Evolutionary conservation across 176 grass and related monocot species (phyloP).

Genomic region (Cenchrus purpureus): DNA sequence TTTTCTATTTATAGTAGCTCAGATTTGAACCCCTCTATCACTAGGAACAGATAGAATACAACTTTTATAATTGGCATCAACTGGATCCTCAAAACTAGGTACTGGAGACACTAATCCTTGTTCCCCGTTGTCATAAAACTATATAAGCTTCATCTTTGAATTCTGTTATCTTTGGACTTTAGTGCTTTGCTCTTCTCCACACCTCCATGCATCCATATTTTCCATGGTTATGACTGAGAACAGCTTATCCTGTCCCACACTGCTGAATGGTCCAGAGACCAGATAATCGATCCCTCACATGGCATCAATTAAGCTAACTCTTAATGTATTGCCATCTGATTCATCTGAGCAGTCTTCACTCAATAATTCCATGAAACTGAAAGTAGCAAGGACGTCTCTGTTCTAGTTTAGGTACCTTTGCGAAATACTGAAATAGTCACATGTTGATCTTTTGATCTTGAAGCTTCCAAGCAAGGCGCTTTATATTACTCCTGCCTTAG

Average conservation of each 20-base stretch:
- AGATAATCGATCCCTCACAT: neutral
- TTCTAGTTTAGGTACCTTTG: slow-evolving; percentile 23
- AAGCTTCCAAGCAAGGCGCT: neutral
- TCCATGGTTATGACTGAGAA: neutral
- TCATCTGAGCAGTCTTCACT: neutral
- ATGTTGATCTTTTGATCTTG: neutral
- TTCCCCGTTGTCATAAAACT: neutral
- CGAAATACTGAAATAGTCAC: neutral
- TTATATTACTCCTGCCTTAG: neutral
- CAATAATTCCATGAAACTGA: slow-evolving; percentile 1
- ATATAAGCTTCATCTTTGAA: neutral
- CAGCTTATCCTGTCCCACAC: neutral
- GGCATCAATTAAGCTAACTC: neutral
- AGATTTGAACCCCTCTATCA: neutral
- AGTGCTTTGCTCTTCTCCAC: neutral
- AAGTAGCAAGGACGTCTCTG: neutral
- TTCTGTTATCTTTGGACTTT: neutral
- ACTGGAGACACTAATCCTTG: neutral
- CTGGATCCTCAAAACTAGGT: neutral
- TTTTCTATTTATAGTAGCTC: neutral
- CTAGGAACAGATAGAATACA: neutral
- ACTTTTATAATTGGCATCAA: neutral
- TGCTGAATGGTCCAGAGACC: neutral
- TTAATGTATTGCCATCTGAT: neutral
- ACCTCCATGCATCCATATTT: neutral